These are phyloP conservation scores for Gossypium longicalyx DNA, from an alignment of 345 rosid genomes.

Conservation along the genomic window DNA sequence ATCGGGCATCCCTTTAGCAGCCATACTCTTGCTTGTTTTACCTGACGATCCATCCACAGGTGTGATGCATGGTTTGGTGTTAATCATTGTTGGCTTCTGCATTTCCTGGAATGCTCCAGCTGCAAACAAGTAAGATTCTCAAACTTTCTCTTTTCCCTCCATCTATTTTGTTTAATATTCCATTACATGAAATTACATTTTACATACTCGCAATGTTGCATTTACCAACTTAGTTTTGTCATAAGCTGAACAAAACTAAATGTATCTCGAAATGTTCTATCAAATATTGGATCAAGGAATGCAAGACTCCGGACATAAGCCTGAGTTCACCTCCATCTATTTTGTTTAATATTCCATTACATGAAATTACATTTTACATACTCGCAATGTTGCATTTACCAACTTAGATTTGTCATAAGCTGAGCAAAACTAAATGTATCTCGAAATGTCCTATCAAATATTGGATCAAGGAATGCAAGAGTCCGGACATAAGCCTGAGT, in stretches of 20 bases:
- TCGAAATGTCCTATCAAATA: not conserved
- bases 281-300: not conserved
- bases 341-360: not conserved
- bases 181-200: not conserved
- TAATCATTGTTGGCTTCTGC: constrained; percentile 56
- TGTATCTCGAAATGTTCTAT: not conserved
- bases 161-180: not conserved
- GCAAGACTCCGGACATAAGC: not conserved
- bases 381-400: not conserved
- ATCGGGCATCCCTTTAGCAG: constrained; percentile 81
- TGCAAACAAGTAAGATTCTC: constrained; percentile 62
- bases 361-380: not conserved
- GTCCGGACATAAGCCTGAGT: not conserved
- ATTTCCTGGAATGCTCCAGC: constrained; percentile 92
- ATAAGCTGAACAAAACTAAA: not conserved
- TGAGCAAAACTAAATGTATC: not conserved
- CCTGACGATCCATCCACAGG: constrained; percentile 70
- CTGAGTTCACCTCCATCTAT: not conserved
- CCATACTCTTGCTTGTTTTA: constrained; percentile 63
- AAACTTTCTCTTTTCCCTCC: not conserved
- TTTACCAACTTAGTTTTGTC: not conserved
- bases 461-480: not conserved
- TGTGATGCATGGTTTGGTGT: constrained; percentile 47
- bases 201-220: not conserved
- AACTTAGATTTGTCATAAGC: not conserved